Percentiles rank a stretch among this genome's conserved stretches.
Evolutionary conservation across 1,284 basidiomycete species (phyloP).

Genomic region (Sanghuangporus sanghuang): DNA sequence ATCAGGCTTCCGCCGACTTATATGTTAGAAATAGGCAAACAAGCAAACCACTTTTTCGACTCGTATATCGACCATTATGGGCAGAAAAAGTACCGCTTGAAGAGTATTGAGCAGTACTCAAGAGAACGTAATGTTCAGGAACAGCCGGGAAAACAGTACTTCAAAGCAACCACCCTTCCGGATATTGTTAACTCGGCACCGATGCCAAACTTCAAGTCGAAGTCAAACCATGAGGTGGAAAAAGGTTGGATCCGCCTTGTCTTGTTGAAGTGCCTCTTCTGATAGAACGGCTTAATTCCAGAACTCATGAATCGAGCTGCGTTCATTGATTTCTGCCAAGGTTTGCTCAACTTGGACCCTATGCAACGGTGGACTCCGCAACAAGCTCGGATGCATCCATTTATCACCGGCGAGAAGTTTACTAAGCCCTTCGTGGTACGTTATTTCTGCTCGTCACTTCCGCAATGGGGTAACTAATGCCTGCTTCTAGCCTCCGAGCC

Average conservation of each 20-base stretch:
- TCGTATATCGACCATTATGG: constrained; percentile 75
- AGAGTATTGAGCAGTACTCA: constrained; percentile 92
- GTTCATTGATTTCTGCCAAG: constrained; percentile 98
- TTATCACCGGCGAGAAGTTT: constrained; percentile 97
- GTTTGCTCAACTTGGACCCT: constrained; percentile 91
- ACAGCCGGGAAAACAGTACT: constrained; percentile 98
- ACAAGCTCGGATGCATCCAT: constrained; percentile 93
- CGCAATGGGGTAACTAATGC: background rate
- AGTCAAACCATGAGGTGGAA: constrained; percentile 78
- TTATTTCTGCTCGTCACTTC: constrained; percentile 20
- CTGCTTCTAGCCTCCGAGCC: constrained; percentile 16
- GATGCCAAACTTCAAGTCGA: constrained; percentile 74
- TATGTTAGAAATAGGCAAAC: constrained; percentile 96
- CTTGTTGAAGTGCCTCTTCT: constrained; percentile 13
- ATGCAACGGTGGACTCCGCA: constrained; percentile 96
- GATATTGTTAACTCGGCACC: constrained; percentile 97
- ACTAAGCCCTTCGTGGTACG: constrained; percentile 83
- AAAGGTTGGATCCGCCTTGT: constrained; percentile 58
- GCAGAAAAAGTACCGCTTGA: constrained; percentile 86
- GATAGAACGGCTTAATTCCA: constrained; percentile 28
- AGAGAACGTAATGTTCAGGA: constrained; percentile 93
- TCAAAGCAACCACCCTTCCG: constrained; percentile 89
- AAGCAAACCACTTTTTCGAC: constrained; percentile 93
- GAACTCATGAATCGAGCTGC: constrained; percentile 91
- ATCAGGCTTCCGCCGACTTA: constrained; percentile 80